Percentiles rank a stretch among this genome's conserved stretches.
phyloP scores from a whole-genome alignment of 2,329 filamentous ascomycete species.

The Amauroascus niger region DNA sequence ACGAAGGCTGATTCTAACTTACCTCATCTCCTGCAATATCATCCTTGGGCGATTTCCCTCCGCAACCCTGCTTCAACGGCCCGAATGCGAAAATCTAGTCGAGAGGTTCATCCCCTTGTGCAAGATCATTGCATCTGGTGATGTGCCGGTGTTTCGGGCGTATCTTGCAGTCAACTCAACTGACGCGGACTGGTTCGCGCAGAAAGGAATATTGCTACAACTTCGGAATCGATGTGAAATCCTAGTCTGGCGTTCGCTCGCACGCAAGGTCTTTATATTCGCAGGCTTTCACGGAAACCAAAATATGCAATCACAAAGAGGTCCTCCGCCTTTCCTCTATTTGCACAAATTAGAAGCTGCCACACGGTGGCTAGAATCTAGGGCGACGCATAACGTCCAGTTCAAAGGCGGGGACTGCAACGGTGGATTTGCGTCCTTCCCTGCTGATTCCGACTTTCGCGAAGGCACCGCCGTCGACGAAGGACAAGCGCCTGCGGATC shows the following conservation, averaged over 20 bases:
- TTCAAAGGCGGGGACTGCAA: background rate
- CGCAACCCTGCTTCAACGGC: constrained; percentile 52
- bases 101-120: constrained; percentile 65
- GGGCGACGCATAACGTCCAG: background rate
- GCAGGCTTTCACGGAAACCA: constrained; percentile 58
- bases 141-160: constrained; percentile 63
- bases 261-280: constrained; percentile 66
- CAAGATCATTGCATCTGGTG: constrained; percentile 59
- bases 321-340: constrained; percentile 62
- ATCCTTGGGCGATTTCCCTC: constrained; percentile 78
- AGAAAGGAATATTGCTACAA: constrained; percentile 64
- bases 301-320: constrained; percentile 34
- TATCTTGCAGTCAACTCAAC: constrained; percentile 48
- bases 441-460: constrained; percentile 28
- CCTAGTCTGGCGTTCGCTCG: constrained; percentile 73
- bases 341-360: constrained; percentile 57
- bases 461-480: constrained; percentile 13
- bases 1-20: constrained; percentile 68
- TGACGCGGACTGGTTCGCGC: constrained; percentile 63
- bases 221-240: constrained; percentile 69
- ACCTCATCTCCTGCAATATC: constrained; percentile 72
- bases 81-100: constrained; percentile 57
- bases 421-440: constrained; percentile 15
- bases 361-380: constrained; percentile 52
- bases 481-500: constrained; percentile 17